Base-by-base conservation (phyloP, 257 asterid genomes). In the Ocimum tenuiflorum region DNA sequence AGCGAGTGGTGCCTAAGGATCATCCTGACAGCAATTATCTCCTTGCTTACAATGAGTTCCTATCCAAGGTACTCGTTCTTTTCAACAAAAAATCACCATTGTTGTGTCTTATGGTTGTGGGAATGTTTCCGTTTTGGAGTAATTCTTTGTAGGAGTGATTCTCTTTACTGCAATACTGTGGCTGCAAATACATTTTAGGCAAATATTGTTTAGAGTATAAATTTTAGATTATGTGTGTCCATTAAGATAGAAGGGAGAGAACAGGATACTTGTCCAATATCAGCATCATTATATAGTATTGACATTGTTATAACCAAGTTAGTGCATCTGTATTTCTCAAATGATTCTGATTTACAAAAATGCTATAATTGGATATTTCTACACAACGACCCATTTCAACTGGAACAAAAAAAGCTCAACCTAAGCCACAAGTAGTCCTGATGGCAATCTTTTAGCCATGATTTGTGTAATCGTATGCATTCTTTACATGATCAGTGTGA, bases 1-100 rank as follows among this genome's bases (percentile, higher is more conserved):
- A 91, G 80, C 79, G 97, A 73, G 95, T 91, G 36, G 96, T 91
- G 74, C 92, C 95, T 13, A 91, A 91, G 85, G 86, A 88, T 80
- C 88, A 91, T 59, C 89, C 89, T 2, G 97, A 88, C 71, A 91
- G 97, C 83, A 91, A 91, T 58, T 91, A 91, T 55, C 87, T 88
- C 33, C 95, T 91, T 3, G 96, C 96, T 33, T 86, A 81, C 71
- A 69, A 74, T 65, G 91, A 77, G 27, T 88, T 91, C 67, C 74
- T 91, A 17, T 91, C 97, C 27, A 88, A 88, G 97, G 97, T 88
- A 77, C 51, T 29, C 6, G 42, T 47, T 14, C 13, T 13, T 54
- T 58, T 27, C 12, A 20, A 8, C 4, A 13, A 1, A 12, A 17
- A 5, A 23, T 1, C 19, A 11, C 60, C 27, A 3, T 36, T 18